These are phyloP conservation scores for Fusarium sp. DNA, from an alignment of 2,329 filamentous ascomycete genomes.

Conservation along the genomic window DNA sequence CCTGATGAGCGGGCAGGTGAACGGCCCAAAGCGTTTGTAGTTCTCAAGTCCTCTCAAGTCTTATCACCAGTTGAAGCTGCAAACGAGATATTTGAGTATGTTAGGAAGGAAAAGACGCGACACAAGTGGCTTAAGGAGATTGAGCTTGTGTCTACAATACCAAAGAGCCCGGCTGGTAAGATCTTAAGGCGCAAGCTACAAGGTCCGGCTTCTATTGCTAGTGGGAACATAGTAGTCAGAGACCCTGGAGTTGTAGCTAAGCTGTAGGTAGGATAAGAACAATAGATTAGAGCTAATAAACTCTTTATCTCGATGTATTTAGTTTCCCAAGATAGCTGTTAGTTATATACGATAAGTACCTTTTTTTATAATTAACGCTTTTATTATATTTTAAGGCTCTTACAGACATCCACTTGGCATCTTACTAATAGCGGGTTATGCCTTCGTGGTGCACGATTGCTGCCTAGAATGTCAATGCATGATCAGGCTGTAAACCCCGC, in stretches of 20 bases:
- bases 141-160: conserved; percentile 3
- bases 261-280: not conserved
- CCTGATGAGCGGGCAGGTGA: not conserved
- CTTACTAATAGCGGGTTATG: accelerated
- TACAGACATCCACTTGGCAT: too few species aligned
- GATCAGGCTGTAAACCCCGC: not conserved
- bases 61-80: not conserved
- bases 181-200: not conserved
- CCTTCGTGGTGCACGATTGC: accelerated
- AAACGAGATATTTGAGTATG: not conserved
- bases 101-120: not conserved
- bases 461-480: accelerated
- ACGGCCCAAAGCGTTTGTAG: not conserved
- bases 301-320: too few species aligned
- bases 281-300: accelerated
- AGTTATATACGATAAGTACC: too few species aligned
- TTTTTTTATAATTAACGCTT: too few species aligned
- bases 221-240: not conserved
- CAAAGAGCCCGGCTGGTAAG: conserved; percentile 2
- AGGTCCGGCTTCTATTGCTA: accelerated
- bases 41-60: not conserved
- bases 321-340: too few species aligned
- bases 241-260: not conserved
- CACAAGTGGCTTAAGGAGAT: conserved; percentile 13
- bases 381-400: too few species aligned